Evolutionary conservation across 768 basidiomycete species (phyloP).

Genomic region (Thelephora ganbajun): DNA sequence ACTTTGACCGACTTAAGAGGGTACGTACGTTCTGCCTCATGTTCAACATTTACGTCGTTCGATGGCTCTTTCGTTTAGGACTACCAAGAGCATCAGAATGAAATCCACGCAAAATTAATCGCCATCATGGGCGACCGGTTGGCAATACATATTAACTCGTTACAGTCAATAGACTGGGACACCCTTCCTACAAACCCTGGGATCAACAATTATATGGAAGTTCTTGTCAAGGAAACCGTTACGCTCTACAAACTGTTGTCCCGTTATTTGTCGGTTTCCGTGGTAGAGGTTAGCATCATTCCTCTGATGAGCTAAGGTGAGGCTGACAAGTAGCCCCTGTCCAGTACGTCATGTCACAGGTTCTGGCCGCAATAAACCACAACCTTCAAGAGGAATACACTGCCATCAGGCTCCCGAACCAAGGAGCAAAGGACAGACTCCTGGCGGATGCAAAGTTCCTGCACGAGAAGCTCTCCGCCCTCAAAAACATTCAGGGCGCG

Average conservation of each 20-base stretch:
- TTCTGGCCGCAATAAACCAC: conserved; percentile 86
- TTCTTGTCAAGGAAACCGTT: conserved; percentile 87
- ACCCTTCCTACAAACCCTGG: conserved; percentile 43
- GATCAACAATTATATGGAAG: conserved; percentile 82
- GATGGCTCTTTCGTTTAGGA: conserved; percentile 39
- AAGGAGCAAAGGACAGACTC: conserved; percentile 80
- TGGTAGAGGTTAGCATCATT: conserved; percentile 61
- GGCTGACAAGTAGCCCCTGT: not conserved
- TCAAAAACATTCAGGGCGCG: conserved; percentile 54
- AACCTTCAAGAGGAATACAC: conserved; percentile 78
- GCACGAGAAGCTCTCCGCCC: conserved; percentile 56
- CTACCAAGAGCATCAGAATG: conserved; percentile 98
- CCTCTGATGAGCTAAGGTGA: not conserved
- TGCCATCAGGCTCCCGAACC: conserved; percentile 67
- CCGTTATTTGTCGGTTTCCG: conserved; percentile 64
- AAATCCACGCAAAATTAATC: conserved; percentile 94
- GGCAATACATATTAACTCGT: conserved; percentile 66
- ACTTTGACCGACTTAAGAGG: conserved; percentile 97
- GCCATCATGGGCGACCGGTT: conserved; percentile 97
- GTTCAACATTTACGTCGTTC: not conserved
- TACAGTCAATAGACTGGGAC: conserved; percentile 75
- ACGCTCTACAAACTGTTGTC: conserved; percentile 93
- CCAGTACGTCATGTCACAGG: conserved; percentile 89
- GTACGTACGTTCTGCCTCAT: conserved; percentile 29
- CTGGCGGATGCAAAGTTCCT: conserved; percentile 68